phyloP scores from a whole-genome alignment of 148 eudicot species.

The Rhododendron vialii region DNA sequence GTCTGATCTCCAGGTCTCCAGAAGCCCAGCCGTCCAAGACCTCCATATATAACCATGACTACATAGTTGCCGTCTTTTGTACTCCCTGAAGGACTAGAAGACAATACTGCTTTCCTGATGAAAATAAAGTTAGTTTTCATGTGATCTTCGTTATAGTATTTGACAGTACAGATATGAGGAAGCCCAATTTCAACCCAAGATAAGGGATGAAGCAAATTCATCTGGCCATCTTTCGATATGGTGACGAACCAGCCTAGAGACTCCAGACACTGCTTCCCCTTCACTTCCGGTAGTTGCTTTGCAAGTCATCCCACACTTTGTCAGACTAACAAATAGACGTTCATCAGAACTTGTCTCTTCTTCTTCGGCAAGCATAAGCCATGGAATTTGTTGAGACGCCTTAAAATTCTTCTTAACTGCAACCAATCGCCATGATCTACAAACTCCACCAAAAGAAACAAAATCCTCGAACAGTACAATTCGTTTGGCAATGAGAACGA shows the following conservation, averaged over 20 bases:
- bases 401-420: neutral
- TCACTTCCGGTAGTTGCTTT: neutral
- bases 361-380: constrained; percentile 9
- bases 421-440: neutral
- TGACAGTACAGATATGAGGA: neutral
- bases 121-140: neutral
- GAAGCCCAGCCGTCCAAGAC: neutral
- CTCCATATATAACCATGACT: neutral
- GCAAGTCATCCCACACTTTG: neutral
- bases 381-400: neutral
- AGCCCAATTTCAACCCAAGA: neutral
- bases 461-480: neutral
- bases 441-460: neutral
- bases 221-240: neutral
- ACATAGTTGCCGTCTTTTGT: neutral
- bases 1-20: neutral
- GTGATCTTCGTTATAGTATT: too few species aligned
- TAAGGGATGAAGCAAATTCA: constrained; percentile 1
- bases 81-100: neutral
- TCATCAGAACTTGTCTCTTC: neutral
- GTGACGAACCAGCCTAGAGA: constrained; percentile 4
- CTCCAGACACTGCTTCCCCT: neutral
- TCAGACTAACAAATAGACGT: neutral
- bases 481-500: neutral
- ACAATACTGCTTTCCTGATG: constrained; percentile 10